phyloP scores from a whole-genome alignment of 2,329 filamentous ascomycete species.

The Monilinia polystroma region DNA sequence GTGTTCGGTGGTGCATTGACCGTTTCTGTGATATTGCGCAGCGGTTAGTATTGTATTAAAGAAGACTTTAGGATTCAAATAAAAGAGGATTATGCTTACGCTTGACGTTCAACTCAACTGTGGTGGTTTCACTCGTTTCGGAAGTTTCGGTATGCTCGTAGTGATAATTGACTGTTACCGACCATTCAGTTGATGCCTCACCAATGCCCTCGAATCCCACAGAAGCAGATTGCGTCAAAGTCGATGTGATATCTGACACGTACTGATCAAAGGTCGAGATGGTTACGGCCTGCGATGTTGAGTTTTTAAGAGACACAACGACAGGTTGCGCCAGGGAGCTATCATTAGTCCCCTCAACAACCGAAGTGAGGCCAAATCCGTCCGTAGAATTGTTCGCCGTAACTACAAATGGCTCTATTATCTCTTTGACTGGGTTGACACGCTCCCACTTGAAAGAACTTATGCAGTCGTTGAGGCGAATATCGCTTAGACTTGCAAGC shows the following conservation, averaged over 20 bases:
- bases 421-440: slow-evolving; percentile 1
- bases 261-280: neutral
- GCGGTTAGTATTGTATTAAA: neutral
- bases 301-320: neutral
- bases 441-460: neutral
- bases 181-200: neutral
- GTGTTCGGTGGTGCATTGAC: neutral
- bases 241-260: neutral
- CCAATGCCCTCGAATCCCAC: neutral
- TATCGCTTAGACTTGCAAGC: neutral
- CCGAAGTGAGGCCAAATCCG: neutral
- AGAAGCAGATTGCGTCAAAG: neutral
- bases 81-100: neutral
- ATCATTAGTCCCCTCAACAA: neutral
- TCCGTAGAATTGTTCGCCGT: neutral
- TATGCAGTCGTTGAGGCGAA: neutral
- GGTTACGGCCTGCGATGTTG: neutral
- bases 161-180: neutral
- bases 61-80: no score
- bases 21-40: neutral
- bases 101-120: neutral
- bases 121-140: neutral
- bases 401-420: neutral
- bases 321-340: neutral
- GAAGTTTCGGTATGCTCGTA: neutral